These are phyloP conservation scores for Pseudozyma hubeiensis DNA, from an alignment of 1,284 basidiomycete species.

Conservation along the genomic window DNA sequence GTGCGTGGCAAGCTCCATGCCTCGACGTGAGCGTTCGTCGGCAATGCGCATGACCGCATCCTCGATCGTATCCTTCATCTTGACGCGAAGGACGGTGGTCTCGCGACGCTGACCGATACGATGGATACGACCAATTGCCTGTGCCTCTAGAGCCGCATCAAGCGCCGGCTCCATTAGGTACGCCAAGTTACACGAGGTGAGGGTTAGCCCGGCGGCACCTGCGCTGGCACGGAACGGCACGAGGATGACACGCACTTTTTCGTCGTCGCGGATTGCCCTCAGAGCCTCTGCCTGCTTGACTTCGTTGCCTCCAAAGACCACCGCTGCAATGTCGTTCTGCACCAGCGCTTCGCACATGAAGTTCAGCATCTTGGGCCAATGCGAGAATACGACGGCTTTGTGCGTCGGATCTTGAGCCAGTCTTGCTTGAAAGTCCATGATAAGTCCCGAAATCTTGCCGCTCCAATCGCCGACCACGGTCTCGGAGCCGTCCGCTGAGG, in stretches of 20 bases:
- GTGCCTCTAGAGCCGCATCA: conserved; percentile 49
- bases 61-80: conserved; percentile 57
- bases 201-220: conserved; percentile 56
- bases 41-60: conserved; percentile 52
- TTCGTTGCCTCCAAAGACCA: conserved; percentile 40
- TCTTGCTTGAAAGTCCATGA: conserved; percentile 33
- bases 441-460: conserved; percentile 55
- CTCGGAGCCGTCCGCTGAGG: conserved; percentile 12
- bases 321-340: conserved; percentile 37
- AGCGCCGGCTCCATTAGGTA: conserved; percentile 55
- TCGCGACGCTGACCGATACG: conserved; percentile 50
- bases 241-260: conserved; percentile 37
- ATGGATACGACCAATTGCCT: conserved; percentile 49
- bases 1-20: conserved; percentile 40
- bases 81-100: conserved; percentile 50
- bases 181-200: conserved; percentile 49
- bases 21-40: conserved; percentile 32
- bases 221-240: conserved; percentile 52
- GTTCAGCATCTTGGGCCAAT: conserved; percentile 51
- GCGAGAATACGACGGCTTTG: conserved; percentile 56
- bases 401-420: conserved; percentile 33
- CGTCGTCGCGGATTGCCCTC: conserved; percentile 48
- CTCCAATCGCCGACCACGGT: conserved; percentile 47
- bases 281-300: conserved; percentile 41
- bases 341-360: conserved; percentile 43